Conservation (phyloP, 2,329 filamentous ascomycete genomes). For the Dactylella cylindrospora region DNA sequence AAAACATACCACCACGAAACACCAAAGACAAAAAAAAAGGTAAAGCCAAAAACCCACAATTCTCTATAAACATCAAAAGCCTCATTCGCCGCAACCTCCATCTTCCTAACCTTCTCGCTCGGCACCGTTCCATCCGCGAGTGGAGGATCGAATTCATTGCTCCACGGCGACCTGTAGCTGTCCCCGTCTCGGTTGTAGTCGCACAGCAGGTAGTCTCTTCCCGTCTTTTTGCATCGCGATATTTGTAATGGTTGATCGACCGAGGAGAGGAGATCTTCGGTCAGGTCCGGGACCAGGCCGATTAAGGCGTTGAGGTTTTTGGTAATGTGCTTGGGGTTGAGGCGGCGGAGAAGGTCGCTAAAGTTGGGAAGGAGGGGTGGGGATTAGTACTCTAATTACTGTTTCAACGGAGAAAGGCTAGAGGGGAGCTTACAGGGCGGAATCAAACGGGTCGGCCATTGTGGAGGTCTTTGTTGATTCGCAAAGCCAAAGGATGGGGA, state of each 20-base stretch:
- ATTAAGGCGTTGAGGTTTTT: slow-evolving; percentile 87
- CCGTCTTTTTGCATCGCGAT: slow-evolving; percentile 80
- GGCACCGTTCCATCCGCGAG: slow-evolving; percentile 84
- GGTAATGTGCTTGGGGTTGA: slow-evolving; percentile 90
- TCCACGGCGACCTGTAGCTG: slow-evolving; percentile 98
- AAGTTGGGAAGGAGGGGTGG: slow-evolving; percentile 22
- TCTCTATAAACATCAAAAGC: slow-evolving; percentile 96
- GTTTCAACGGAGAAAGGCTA: slow-evolving; percentile 7
- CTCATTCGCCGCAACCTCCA: slow-evolving; percentile 92
- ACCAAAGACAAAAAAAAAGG: background rate
- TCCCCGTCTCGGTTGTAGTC: slow-evolving; percentile 99
- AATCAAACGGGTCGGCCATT: slow-evolving; percentile 66
- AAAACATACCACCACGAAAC: background rate
- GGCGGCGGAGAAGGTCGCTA: slow-evolving; percentile 95
- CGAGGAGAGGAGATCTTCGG: slow-evolving; percentile 95
- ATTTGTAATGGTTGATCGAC: slow-evolving; percentile 93
- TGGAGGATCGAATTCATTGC: slow-evolving; percentile 94
- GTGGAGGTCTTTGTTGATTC: slow-evolving; percentile 56
- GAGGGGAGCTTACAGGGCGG: slow-evolving; percentile 66
- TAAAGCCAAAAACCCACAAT: slow-evolving; percentile 57
- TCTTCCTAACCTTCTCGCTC: slow-evolving; percentile 83
- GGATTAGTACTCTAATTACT: slow-evolving; percentile 31
- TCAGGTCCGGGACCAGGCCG: slow-evolving; percentile 81
- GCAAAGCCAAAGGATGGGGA: slow-evolving; percentile 1
- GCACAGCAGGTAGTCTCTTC: slow-evolving; percentile 94